Evolutionary conservation across 495 filamentous ascomycete species (phyloP).

Genomic region (Penicillium desertorum): DNA sequence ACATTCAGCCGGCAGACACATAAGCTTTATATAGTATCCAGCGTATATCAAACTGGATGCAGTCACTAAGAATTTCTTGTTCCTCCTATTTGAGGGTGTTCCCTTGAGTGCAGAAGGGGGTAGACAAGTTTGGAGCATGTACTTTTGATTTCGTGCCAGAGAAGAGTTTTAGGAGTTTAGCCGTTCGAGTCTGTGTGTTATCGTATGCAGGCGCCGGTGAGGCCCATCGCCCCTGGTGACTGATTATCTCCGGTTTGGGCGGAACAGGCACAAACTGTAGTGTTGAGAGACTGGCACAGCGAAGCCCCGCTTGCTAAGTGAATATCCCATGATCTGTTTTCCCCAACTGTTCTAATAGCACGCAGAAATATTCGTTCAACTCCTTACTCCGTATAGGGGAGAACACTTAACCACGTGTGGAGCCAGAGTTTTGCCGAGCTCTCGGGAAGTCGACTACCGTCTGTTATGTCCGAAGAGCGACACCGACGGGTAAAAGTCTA

Average conservation of each 20-base stretch:
- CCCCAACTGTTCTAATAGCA: constrained; percentile 4
- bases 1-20: constrained; percentile 31
- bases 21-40: constrained; percentile 13
- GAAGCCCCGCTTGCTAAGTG: constrained; percentile 12
- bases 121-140: background rate
- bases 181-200: constrained; percentile 5
- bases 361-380: background rate
- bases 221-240: constrained; percentile 2
- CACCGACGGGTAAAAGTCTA: constrained; percentile 6
- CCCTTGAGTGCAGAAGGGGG: background rate
- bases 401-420: constrained; percentile 27
- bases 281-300: constrained; percentile 5
- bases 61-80: background rate
- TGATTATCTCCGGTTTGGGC: constrained; percentile 15
- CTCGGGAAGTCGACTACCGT: background rate
- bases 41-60: constrained; percentile 21
- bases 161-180: constrained; percentile 13
- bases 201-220: constrained; percentile 14
- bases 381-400: constrained; percentile 13
- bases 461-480: background rate
- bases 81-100: background rate
- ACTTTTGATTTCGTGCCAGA: background rate
- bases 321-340: constrained; percentile 13
- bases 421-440: constrained; percentile 20
- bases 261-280: constrained; percentile 10